These are phyloP conservation scores for Colletotrichum cereale DNA, from an alignment of 2,329 filamentous ascomycete genomes.

Conservation along the genomic window DNA sequence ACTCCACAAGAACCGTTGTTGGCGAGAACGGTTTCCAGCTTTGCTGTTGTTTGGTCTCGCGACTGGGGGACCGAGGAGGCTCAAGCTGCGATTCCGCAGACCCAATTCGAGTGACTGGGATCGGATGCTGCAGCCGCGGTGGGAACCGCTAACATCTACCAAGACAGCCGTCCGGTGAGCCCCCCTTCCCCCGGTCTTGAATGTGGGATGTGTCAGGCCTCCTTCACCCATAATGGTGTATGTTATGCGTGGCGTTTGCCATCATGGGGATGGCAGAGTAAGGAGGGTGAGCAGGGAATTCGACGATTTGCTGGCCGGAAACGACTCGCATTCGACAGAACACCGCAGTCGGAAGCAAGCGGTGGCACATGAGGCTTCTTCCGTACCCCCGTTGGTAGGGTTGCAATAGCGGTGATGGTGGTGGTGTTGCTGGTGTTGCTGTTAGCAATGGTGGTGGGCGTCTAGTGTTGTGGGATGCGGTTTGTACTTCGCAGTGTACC, in stretches of 20 bases:
- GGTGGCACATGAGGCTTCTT: neutral
- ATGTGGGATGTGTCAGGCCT: constrained; percentile 13
- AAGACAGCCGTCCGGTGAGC: constrained; percentile 11
- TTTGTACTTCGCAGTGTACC: neutral
- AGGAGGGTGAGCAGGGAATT: neutral
- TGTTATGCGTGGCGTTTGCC: constrained; percentile 3
- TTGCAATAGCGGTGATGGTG: constrained; percentile 9
- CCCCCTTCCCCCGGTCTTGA: neutral
- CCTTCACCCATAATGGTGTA: constrained; percentile 1
- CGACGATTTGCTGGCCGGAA: neutral
- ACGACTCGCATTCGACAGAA: neutral
- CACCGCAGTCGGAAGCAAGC: neutral
- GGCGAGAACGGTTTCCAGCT: constrained; percentile 18
- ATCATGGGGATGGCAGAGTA: constrained; percentile 6
- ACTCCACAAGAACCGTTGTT: neutral
- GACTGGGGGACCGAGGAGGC: constrained; percentile 25
- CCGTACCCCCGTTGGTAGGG: constrained; percentile 13
- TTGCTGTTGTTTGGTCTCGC: constrained; percentile 24
- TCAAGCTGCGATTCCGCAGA: constrained; percentile 23
- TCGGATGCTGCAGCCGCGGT: constrained; percentile 4
- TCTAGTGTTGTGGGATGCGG: constrained; percentile 10
- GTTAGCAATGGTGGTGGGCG: neutral
- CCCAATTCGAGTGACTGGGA: neutral
- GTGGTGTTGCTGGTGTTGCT: neutral
- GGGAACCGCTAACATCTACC: constrained; percentile 17